Evolutionary conservation across 2,329 filamentous ascomycete species (phyloP), one percentile per base, ranked within the genome.

Genomic region (Paraphoma chrysanthemicola): DNA sequence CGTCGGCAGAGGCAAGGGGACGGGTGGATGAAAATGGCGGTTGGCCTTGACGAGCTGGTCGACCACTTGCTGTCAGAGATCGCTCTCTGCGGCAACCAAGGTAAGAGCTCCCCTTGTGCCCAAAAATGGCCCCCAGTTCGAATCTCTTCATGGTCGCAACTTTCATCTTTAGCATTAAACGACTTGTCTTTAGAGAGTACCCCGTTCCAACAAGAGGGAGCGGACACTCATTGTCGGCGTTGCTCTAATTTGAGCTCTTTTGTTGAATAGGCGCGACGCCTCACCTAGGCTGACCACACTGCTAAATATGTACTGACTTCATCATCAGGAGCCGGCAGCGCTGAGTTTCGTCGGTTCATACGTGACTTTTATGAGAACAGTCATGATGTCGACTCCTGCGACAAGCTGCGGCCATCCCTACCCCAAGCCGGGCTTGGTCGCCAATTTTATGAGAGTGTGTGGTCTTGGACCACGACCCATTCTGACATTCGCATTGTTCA

Each of bases 41-140:
- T 63, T 56, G 82, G 82, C 52, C 77, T 86, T 57, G 85, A 86
- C 68, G 80, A 82, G 48, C 74, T 89, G 62, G 79, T 88, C 59
- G 81, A 87, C 68, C 84, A 81, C 73, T 68, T 88, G 53, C 77
- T 88, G 46, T 81, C 82, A 57, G 83, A 86, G 72, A 82, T 88
- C 70, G 86, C 86, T 23, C 79, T 88, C 45, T 81, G 81, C 62
- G 85, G 86, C 61, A 79, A 80, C 50, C 78, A 82, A 80, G 86
- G 86, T 87, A 78, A 67, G 83, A 79, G 51, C 51, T 44, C 58
- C 53, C 62, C 53, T 11, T 10, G 5, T 56, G 59, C 52, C 62
- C 55, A 8, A 11, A 8, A 16, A 8, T 56, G 47, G 54, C 44
- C 43, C 46, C 31, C 47, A 42, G 41, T 55, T 58, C 53, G 38